Evolutionary conservation across 2,329 filamentous ascomycete genomes (phyloP), one percentile per base, ranked within the genome.

Genomic region (Lachnellula hyalina): DNA sequence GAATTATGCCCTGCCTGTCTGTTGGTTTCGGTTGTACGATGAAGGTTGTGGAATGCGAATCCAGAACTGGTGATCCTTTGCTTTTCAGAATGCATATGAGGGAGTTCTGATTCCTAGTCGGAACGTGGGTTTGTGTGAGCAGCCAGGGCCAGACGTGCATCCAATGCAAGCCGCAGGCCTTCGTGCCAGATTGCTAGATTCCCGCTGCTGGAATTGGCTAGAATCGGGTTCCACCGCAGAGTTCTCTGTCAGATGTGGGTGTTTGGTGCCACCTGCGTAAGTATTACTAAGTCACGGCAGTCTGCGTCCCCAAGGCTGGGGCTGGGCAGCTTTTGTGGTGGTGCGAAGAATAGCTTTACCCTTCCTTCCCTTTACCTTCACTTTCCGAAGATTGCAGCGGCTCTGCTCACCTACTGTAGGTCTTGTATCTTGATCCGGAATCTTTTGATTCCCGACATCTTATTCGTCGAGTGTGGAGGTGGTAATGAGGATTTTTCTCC

Each of bases 101-200:
- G 21, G n/a, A 44, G 9, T 32, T 32, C 28, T 32, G 41, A 11
- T 19, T 44, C 41, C 41, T 44, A 14, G 21, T 14, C 41, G 21
- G 41, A 44, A 44, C 41, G 41, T 44, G 41, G 41, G 41, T 44
- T 44, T n/a, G 12, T 19, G 12, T 44, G 41, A 23, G 19, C 19
- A 44, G 19, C 41, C 41, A 38, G 49, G 54, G 44, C 48, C 51
- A 47, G 47, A 57, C 41, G 49, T 48, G 35, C 34, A 23, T 44
- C 21, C 19, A 14, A 25, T 25, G 41, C 41, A 44, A 14, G 41
- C 41, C 19, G 45, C 34, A 49, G 44, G 48, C 55, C 53, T 44
- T 36, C 46, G 41, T 19, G 41, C 41, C 19, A 56, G 55, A 61
- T 50, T 38, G 35, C 52, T 49, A 57, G 54, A 56, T 54, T 58